These are phyloP conservation scores for Calonectria naviculata DNA, from an alignment of 2,329 filamentous ascomycete genomes.

Conservation along the genomic window DNA sequence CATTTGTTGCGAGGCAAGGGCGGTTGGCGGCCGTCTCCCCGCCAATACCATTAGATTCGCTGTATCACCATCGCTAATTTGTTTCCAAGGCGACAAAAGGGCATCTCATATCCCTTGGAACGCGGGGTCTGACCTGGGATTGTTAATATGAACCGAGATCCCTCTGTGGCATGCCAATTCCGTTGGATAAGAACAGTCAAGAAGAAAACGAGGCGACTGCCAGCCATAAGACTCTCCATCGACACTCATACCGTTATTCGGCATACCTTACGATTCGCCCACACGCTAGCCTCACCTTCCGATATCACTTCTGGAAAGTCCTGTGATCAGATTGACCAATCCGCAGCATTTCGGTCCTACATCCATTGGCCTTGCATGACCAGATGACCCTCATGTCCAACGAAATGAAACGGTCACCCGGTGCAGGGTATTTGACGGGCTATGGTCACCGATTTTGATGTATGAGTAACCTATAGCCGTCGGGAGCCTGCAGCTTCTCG, in stretches of 20 bases:
- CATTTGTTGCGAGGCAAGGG: conserved; percentile 9
- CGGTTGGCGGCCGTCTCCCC: not conserved
- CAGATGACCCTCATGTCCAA: not conserved
- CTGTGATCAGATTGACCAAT: not conserved
- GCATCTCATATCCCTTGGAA: conserved; percentile 5
- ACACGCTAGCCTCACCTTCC: not conserved
- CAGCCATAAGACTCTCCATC: not conserved
- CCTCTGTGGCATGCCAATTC: conserved; percentile 7
- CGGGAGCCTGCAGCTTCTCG: not conserved
- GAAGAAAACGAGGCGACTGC: not conserved
- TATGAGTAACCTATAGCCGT: not conserved
- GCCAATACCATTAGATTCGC: not conserved
- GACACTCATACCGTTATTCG: not conserved
- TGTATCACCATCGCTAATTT: not conserved
- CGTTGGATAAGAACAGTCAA: not conserved
- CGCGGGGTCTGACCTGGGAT: conserved; percentile 11
- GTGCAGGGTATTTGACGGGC: not conserved
- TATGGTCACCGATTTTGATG: not conserved
- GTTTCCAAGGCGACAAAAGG: not conserved
- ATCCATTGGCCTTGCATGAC: not conserved
- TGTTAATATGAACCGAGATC: not conserved
- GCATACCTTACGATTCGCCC: not conserved
- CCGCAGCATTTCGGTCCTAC: too few relatives aligned
- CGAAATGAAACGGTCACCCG: not conserved
- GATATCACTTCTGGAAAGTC: not conserved